phyloP scores from a whole-genome alignment of 2,329 filamentous ascomycete species.

The Ophiostoma perfectum region DNA sequence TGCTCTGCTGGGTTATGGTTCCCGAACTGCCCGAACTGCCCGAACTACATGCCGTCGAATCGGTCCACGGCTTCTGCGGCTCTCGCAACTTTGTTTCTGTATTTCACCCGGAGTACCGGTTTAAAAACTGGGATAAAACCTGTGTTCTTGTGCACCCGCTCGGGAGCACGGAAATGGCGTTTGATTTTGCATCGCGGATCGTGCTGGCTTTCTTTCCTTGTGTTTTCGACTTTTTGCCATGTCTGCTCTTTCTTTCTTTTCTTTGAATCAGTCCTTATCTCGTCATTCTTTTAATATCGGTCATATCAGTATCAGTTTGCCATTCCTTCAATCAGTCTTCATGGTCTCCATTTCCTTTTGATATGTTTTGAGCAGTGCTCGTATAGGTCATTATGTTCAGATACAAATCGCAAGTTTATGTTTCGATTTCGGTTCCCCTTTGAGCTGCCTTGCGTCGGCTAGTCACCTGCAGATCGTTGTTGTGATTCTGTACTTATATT shows the following conservation, averaged over 20 bases:
- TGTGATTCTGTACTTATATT: too few species aligned
- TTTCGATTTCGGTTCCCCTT: too few species aligned
- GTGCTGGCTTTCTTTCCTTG: not conserved
- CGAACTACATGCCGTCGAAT: too few species aligned
- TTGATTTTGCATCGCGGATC: conserved; percentile 4
- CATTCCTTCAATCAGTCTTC: too few species aligned
- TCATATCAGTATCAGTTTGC: not conserved
- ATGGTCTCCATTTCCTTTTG: too few species aligned
- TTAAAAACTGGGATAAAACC: not conserved
- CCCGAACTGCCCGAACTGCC: too few species aligned
- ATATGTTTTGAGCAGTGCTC: too few species aligned
- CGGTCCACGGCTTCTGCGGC: not conserved
- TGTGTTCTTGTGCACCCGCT: not conserved
- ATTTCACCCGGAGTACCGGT: not conserved
- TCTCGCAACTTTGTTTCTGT: not conserved
- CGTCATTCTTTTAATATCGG: not conserved
- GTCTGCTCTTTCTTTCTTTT: not conserved
- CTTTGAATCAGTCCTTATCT: not conserved
- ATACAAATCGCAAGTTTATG: too few species aligned
- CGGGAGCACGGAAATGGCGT: conserved; percentile 9
- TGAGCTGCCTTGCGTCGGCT: too few species aligned
- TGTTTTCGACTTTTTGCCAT: not conserved
- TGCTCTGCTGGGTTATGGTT: not conserved
- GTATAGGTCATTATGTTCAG: too few species aligned
- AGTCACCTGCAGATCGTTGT: too few species aligned